phyloP scores from a whole-genome alignment of 495 filamentous ascomycete genomes.

The Hypomontagnella submonticulosa region DNA sequence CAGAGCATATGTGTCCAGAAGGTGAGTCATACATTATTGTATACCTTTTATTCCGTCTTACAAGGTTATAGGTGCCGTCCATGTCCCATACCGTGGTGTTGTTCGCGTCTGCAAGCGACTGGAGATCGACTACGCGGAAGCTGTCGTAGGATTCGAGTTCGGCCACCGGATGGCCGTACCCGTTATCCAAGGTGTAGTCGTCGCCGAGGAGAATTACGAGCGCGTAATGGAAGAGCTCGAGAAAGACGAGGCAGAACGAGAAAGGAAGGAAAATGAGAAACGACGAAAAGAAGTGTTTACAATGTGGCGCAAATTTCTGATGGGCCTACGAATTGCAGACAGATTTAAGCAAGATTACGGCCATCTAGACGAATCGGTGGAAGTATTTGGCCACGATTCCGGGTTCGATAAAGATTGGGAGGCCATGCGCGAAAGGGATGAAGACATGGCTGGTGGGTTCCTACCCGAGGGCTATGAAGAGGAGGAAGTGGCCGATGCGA shows the following conservation, averaged over 20 bases:
- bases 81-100: conserved; percentile 81
- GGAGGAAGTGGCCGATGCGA: conserved; percentile 45
- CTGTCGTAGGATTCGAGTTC: conserved; percentile 97
- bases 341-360: conserved; percentile 84
- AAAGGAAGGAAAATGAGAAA: conserved; percentile 83
- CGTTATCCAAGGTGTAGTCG: conserved; percentile 87
- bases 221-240: conserved; percentile 82
- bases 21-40: conserved; percentile 52
- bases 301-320: conserved; percentile 87
- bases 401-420: conserved; percentile 43
- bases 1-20: conserved; percentile 87
- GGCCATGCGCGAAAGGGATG: conserved; percentile 43
- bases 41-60: conserved; percentile 11
- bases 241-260: conserved; percentile 81
- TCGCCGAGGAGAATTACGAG: conserved; percentile 81
- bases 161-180: conserved; percentile 91
- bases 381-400: conserved; percentile 52
- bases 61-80: conserved; percentile 66
- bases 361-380: conserved; percentile 53
- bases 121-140: conserved; percentile 90
- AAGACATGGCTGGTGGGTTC: conserved; percentile 67
- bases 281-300: conserved; percentile 76
- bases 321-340: conserved; percentile 84
- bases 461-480: conserved; percentile 62
- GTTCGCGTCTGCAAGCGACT: conserved; percentile 84